These are phyloP conservation scores for Collariella sp. DNA, from an alignment of 495 filamentous ascomycete genomes.

Conservation along the genomic window DNA sequence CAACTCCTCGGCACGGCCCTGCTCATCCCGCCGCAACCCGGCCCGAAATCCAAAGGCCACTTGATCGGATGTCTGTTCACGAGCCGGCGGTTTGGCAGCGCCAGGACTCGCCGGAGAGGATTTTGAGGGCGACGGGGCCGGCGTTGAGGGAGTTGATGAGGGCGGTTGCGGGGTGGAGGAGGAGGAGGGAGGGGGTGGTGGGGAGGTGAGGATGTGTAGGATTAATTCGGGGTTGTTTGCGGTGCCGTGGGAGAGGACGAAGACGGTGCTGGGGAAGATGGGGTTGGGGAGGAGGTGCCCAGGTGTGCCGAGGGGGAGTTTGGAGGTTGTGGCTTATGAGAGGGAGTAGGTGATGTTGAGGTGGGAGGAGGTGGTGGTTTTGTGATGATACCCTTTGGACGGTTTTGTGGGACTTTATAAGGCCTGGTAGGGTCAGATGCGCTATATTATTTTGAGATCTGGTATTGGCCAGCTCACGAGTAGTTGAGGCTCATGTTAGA, in stretches of 20 bases:
- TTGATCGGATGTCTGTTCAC: slow-evolving; percentile 28
- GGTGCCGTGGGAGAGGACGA: slow-evolving; percentile 22
- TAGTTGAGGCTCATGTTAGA: no score
- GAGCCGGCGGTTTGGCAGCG: slow-evolving; percentile 8
- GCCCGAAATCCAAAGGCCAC: slow-evolving; percentile 4
- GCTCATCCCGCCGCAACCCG: slow-evolving; percentile 12
- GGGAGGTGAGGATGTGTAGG: slow-evolving; percentile 23
- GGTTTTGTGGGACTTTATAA: background rate
- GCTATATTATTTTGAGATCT: background rate
- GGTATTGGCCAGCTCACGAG: background rate
- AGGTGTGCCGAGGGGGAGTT: background rate
- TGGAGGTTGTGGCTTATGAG: slow-evolving; percentile 9
- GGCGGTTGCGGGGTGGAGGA: slow-evolving; percentile 9
- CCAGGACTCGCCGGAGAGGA: slow-evolving; percentile 13
- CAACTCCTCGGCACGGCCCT: slow-evolving; percentile 18
- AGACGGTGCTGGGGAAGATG: slow-evolving; percentile 11
- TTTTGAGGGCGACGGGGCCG: slow-evolving; percentile 13
- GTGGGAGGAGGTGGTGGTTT: background rate
- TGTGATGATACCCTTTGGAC: background rate
- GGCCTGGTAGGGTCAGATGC: background rate
- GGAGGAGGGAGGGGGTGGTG: background rate
- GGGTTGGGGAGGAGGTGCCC: slow-evolving; percentile 13
- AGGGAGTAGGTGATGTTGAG: background rate
- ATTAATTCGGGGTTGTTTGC: slow-evolving; percentile 23
- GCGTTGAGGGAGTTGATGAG: slow-evolving; percentile 20